A percentile compares a stretch with the other conserved stretches of the same genome.
phyloP scores from a whole-genome alignment of 1,284 basidiomycete genomes.

The Fomitopsis schrenkii region DNA sequence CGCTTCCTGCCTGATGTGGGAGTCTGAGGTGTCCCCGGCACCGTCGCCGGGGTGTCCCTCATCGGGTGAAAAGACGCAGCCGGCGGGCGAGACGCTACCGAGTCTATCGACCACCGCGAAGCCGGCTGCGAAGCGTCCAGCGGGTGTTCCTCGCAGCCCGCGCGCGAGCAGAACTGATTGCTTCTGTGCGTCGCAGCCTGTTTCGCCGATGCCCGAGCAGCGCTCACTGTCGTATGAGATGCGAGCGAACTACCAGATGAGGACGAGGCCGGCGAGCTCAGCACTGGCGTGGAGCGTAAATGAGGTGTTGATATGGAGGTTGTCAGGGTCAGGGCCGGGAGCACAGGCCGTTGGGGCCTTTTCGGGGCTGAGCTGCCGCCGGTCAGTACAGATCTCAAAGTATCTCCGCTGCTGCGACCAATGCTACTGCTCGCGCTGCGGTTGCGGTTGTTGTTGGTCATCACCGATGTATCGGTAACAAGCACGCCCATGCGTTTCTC shows the following conservation, averaged over 20 bases:
- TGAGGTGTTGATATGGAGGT: conserved; percentile 27
- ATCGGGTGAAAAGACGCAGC: conserved; percentile 1
- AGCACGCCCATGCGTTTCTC: conserved; percentile 26
- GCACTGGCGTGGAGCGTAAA: conserved; percentile 22
- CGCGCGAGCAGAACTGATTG: not conserved
- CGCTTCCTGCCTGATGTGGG: conserved; percentile 21
- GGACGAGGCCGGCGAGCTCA: conserved; percentile 17
- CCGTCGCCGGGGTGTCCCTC: not conserved
- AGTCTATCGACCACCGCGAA: conserved; percentile 31
- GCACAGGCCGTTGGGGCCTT: conserved; percentile 19
- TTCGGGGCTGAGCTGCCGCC: conserved; percentile 12
- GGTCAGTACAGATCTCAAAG: not conserved
- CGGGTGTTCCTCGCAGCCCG: not conserved
- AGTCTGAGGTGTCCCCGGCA: conserved; percentile 11
- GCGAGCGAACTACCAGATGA: conserved; percentile 6
- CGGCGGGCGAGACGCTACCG: conserved; percentile 18
- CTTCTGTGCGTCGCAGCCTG: conserved; percentile 6
- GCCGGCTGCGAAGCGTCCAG: conserved; percentile 13
- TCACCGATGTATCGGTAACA: conserved; percentile 13
- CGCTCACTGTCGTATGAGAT: conserved; percentile 6
- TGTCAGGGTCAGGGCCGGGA: conserved; percentile 21
- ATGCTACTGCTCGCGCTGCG: conserved; percentile 11
- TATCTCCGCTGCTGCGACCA: conserved; percentile 10
- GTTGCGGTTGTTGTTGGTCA: not conserved
- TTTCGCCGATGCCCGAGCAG: conserved; percentile 12